A percentile compares a stretch with the other conserved stretches of the same genome.
Conservation (phyloP, 176 grass and related monocot genomes). For the Ensete ventricosum region DNA sequence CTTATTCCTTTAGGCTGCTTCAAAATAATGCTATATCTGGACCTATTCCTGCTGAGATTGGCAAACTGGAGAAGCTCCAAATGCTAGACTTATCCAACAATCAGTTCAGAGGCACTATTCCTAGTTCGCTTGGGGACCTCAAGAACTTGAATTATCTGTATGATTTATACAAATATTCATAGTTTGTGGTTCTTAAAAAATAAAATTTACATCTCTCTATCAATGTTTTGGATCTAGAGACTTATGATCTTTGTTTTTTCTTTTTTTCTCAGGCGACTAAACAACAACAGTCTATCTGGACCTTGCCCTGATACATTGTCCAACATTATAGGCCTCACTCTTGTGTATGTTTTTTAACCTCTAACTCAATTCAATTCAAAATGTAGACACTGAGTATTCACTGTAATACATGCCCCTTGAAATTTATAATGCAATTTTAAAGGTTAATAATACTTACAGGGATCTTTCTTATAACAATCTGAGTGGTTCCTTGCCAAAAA, state of each 20-base stretch:
- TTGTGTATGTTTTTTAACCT: conserved; percentile 33
- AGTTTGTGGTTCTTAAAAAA: neutral
- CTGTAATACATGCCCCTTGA: neutral
- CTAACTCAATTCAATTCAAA: neutral
- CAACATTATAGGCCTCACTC: conserved; percentile 29
- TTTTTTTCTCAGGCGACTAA: conserved; percentile 40
- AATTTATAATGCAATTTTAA: neutral
- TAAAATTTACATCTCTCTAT: neutral
- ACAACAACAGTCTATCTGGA: conserved; percentile 78
- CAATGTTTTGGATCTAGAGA: neutral
- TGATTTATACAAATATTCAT: conserved; percentile 5
- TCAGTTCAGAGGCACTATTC: conserved; percentile 53
- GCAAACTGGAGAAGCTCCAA: conserved; percentile 37
- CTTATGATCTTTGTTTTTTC: neutral
- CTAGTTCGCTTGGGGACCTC: conserved; percentile 34
- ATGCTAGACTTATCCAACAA: conserved; percentile 63
- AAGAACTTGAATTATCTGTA: conserved; percentile 47
- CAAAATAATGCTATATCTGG: conserved; percentile 60
- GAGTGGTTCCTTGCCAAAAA: conserved; percentile 39
- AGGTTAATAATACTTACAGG: conserved; percentile 21
- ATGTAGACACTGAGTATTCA: neutral
- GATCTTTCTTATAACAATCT: conserved; percentile 87
- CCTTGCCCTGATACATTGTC: conserved; percentile 48
- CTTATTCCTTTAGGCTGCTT: conserved; percentile 35
- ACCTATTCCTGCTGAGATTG: conserved; percentile 44